Percentiles rank a stretch among this genome's conserved stretches.
These are phyloP conservation scores for Apiosordaria backusii DNA, from an alignment of 495 filamentous ascomycete genomes.

Conservation along the genomic window DNA sequence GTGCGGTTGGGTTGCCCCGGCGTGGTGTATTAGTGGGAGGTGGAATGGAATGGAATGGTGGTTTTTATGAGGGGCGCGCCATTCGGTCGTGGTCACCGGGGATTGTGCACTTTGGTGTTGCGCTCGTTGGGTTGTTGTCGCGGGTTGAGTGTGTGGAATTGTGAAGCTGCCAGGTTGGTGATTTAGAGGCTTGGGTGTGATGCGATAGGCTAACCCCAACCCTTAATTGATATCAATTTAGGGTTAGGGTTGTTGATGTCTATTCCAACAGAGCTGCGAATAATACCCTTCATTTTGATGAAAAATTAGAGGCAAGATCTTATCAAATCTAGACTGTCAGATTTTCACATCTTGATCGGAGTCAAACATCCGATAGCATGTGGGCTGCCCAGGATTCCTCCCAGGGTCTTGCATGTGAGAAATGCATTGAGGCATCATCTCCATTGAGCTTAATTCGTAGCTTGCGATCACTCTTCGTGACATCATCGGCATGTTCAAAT, in stretches of 20 bases:
- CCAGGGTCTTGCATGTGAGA: not conserved
- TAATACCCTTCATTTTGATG: no score
- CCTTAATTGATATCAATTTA: not conserved
- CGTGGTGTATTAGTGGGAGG: not conserved
- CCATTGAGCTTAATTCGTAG: not conserved
- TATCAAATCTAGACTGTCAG: no score
- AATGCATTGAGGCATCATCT: not conserved
- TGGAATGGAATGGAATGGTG: not conserved
- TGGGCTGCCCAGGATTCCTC: not conserved
- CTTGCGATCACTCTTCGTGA: no score
- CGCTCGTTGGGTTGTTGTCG: not conserved
- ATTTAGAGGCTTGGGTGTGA: not conserved
- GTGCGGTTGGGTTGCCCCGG: not conserved
- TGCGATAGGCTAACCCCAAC: no score
- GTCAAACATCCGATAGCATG: not conserved
- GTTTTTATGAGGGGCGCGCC: not conserved
- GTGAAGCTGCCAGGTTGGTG: not conserved
- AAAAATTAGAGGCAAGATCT: not conserved
- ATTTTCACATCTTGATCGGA: not conserved
- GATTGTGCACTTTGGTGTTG: no score
- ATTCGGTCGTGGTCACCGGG: no score
- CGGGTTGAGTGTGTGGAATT: not conserved
- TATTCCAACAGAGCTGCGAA: no score
- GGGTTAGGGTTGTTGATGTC: not conserved
- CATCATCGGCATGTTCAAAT: not conserved